phyloP scores from a whole-genome alignment of 1,284 basidiomycete genomes.

The Cystobasidiaceae sp. region DNA sequence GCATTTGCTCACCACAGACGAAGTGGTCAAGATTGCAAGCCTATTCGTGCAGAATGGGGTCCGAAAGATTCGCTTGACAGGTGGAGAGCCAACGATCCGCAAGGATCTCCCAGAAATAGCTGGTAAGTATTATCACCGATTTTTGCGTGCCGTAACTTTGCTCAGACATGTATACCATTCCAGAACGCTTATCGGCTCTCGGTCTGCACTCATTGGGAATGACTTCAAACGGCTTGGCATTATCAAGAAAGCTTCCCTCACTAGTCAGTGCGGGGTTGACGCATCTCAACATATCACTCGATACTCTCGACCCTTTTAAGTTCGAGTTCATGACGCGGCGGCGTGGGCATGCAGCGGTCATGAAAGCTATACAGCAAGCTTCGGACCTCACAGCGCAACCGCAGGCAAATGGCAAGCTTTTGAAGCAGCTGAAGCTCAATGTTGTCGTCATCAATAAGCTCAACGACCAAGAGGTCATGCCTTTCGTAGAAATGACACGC shows the following conservation, averaged over 20 bases:
- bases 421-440: conserved; percentile 69
- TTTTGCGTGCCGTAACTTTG: background rate
- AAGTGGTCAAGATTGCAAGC: conserved; percentile 65
- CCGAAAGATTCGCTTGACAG: conserved; percentile 78
- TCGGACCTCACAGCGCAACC: conserved; percentile 46
- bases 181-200: conserved; percentile 36
- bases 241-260: conserved; percentile 64
- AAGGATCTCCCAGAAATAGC: conserved; percentile 71
- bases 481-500: conserved; percentile 70
- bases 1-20: conserved; percentile 67
- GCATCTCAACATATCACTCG: conserved; percentile 75
- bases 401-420: conserved; percentile 40
- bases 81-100: conserved; percentile 79
- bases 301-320: conserved; percentile 79
- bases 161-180: background rate
- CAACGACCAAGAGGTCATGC: conserved; percentile 69
- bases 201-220: conserved; percentile 74
- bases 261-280: conserved; percentile 68
- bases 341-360: conserved; percentile 63
- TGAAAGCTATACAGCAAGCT: conserved; percentile 63
- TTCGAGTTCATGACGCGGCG: conserved; percentile 80
- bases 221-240: conserved; percentile 74
- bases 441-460: conserved; percentile 74
- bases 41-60: conserved; percentile 73
- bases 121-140: conserved; percentile 49